These are phyloP conservation scores for Streptanthus diversifolius DNA, from an alignment of 345 rosid genomes.

Conservation along the genomic window DNA sequence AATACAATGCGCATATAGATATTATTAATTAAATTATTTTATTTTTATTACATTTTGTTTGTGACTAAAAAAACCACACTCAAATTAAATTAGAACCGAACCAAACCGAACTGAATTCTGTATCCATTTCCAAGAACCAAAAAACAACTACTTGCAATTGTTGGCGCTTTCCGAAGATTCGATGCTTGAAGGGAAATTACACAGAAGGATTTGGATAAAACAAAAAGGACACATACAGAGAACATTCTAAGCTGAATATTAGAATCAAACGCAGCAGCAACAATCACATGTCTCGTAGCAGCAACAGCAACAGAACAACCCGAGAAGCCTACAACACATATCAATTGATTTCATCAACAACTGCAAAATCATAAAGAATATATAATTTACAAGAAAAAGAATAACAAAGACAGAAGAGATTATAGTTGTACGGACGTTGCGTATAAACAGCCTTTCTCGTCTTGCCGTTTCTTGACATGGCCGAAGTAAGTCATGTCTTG, in stretches of 20 bases:
- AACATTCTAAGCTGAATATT: background rate
- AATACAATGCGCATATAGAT: background rate
- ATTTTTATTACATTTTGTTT: background rate
- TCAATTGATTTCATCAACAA: constrained; percentile 2
- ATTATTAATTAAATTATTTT: background rate
- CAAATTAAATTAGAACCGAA: background rate
- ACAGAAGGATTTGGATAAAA: background rate
- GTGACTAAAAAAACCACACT: background rate
- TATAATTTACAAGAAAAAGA: background rate
- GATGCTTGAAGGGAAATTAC: background rate
- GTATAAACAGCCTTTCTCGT: constrained; percentile 29
- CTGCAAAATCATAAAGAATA: background rate
- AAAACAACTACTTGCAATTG: background rate
- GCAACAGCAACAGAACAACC: constrained; percentile 33
- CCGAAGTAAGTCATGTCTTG: constrained; percentile 28
- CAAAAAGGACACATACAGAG: background rate
- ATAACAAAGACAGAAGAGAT: background rate
- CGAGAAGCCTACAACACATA: constrained; percentile 15
- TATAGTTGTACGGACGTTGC: constrained; percentile 12
- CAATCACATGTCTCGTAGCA: constrained; percentile 18
- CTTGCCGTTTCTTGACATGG: constrained; percentile 15
- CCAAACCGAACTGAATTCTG: background rate
- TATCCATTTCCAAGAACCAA: background rate
- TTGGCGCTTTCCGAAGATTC: background rate
- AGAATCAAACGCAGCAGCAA: constrained; percentile 32